Conservation (phyloP, 1,139 yeast genomes). For the Kodamaea sp. region DNA sequence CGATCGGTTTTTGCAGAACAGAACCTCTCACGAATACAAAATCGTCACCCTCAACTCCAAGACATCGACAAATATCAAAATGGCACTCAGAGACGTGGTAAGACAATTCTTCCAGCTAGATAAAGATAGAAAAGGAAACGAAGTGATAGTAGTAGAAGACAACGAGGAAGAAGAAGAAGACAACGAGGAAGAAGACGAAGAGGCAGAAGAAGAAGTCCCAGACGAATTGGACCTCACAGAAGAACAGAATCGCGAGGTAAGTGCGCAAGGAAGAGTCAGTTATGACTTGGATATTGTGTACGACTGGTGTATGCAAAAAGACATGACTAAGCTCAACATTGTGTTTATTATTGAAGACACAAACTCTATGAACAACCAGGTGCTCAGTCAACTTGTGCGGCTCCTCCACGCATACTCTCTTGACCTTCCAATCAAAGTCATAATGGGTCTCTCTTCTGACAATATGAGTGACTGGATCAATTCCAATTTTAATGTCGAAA, state of each 20-base stretch:
- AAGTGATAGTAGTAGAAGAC: conserved; percentile 14
- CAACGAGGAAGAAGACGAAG: conserved; percentile 12
- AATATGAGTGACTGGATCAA: conserved; percentile 40
- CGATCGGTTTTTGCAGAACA: conserved; percentile 22
- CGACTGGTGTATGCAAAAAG: conserved; percentile 39
- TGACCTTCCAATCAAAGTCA: conserved; percentile 44
- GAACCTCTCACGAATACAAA: conserved; percentile 18
- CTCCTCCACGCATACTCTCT: conserved; percentile 42
- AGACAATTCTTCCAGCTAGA: conserved; percentile 24
- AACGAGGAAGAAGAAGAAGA: conserved; percentile 7
- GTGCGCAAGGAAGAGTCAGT: conserved; percentile 28
- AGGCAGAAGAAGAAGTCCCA: neutral
- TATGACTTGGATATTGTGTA: conserved; percentile 56
- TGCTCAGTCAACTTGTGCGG: conserved; percentile 51
- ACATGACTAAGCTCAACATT: conserved; percentile 23
- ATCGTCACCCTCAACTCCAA: conserved; percentile 44
- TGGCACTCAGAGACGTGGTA: conserved; percentile 39
- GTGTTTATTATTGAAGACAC: conserved; percentile 64
- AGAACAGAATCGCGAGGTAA: neutral
- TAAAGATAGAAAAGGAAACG: conserved; percentile 5
- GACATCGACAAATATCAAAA: conserved; percentile 42
- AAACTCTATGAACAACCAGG: conserved; percentile 55
- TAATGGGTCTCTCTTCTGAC: conserved; percentile 59
- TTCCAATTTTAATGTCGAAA: conserved; percentile 32
- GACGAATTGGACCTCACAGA: neutral